These are phyloP conservation scores for Austropuccinia psidii DNA, from an alignment of 1,284 basidiomycete genomes.

Conservation along the genomic window DNA sequence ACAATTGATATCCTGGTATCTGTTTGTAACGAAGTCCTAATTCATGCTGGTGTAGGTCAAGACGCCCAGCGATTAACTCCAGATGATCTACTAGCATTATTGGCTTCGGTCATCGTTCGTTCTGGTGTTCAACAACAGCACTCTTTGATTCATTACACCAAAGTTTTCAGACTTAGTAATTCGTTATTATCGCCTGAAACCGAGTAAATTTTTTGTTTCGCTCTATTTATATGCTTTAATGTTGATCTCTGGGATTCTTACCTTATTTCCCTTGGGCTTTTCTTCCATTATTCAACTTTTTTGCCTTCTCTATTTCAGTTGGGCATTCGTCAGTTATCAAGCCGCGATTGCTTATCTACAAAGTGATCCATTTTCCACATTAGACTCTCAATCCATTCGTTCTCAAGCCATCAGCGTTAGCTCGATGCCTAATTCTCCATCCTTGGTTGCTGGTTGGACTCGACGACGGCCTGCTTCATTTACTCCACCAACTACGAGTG, in stretches of 20 bases:
- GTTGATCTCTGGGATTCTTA: too few relatives aligned
- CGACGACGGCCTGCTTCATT: constrained; percentile 34
- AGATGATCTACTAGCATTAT: constrained; percentile 33
- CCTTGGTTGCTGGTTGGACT: constrained; percentile 24
- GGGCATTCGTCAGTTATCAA: constrained; percentile 37
- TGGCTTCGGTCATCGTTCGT: constrained; percentile 36
- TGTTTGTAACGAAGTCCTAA: constrained; percentile 26
- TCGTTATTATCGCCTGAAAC: constrained; percentile 32
- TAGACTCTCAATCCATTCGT: constrained; percentile 30
- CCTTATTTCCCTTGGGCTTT: neutral
- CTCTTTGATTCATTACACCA: constrained; percentile 35
- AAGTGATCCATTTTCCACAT: constrained; percentile 36
- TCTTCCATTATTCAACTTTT: neutral
- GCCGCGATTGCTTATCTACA: constrained; percentile 37
- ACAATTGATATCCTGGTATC: constrained; percentile 35
- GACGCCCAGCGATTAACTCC: constrained; percentile 34
- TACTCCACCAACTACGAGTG: constrained; percentile 29
- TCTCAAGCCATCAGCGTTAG: constrained; percentile 19
- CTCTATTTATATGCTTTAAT: too few relatives aligned
- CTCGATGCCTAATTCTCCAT: constrained; percentile 34
- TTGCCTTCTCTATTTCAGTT: constrained; percentile 11
- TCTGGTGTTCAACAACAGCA: constrained; percentile 37
- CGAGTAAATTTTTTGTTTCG: constrained; percentile 20
- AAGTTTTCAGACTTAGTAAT: constrained; percentile 31
- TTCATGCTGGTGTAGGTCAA: constrained; percentile 33